These are phyloP conservation scores for Aspergillus sp. DNA, from an alignment of 2,329 filamentous ascomycete genomes.

Conservation along the genomic window DNA sequence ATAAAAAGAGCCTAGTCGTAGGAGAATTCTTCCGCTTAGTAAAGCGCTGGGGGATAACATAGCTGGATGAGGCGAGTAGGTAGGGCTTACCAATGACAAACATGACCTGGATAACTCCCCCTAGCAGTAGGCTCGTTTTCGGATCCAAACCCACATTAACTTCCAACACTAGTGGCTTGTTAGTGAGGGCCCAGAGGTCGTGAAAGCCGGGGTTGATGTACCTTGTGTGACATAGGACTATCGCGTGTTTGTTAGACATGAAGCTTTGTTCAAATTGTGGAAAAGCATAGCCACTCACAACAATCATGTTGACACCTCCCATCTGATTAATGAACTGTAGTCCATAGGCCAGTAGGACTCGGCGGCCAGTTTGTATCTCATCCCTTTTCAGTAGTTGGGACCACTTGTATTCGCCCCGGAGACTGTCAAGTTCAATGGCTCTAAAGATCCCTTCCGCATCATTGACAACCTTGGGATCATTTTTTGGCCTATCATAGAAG, in stretches of 20 bases:
- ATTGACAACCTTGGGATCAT: conserved; percentile 24
- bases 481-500: conserved; percentile 24
- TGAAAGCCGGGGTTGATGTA: conserved; percentile 2
- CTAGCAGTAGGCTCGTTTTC: conserved; percentile 49
- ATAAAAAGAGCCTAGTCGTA: conserved; percentile 37
- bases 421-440: conserved; percentile 45
- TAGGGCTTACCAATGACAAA: conserved; percentile 27
- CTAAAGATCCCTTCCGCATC: conserved; percentile 43
- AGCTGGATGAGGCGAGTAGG: neutral
- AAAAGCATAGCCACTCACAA: conserved; percentile 30
- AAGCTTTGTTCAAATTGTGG: no score
- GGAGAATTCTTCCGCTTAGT: neutral
- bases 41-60: neutral
- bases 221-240: conserved; percentile 29
- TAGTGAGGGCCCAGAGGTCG: neutral
- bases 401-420: conserved; percentile 38
- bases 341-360: conserved; percentile 50
- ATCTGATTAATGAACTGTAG: conserved; percentile 54
- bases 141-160: conserved; percentile 47
- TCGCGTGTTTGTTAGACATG: neutral
- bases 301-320: conserved; percentile 50
- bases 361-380: conserved; percentile 43
- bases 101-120: conserved; percentile 41
- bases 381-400: conserved; percentile 46
- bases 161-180: conserved; percentile 37